Percentiles rank a stretch among this genome's conserved stretches.
Evolutionary conservation across 345 rosid genomes (phyloP).

Genomic region (Gossypium rotundifolium): DNA sequence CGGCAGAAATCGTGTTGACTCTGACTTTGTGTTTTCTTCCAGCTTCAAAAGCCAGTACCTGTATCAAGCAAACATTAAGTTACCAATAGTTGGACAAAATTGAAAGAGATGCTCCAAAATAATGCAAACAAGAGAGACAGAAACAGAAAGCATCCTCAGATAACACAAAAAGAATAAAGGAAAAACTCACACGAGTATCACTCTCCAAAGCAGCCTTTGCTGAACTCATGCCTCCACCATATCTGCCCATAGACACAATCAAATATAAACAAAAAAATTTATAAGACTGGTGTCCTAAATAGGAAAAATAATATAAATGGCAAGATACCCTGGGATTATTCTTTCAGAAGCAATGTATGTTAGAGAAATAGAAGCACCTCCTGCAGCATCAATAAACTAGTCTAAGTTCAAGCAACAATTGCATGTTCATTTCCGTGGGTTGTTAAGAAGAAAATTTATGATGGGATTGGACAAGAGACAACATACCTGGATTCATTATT

Average conservation of each 20-base stretch:
- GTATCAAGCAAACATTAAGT: neutral
- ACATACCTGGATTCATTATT: conserved; percentile 83
- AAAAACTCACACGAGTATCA: conserved; percentile 41
- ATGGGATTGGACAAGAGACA: conserved; percentile 3
- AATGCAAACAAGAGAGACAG: neutral
- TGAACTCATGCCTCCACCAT: conserved; percentile 73
- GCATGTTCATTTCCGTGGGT: neutral
- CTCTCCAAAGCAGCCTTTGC: conserved; percentile 69
- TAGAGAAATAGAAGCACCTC: conserved; percentile 54
- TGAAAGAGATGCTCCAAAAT: neutral
- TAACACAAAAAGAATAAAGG: neutral
- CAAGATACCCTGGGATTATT: conserved; percentile 34
- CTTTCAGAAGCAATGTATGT: conserved; percentile 53
- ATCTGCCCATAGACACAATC: conserved; percentile 21
- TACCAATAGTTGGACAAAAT: neutral
- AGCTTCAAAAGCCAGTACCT: conserved; percentile 92
- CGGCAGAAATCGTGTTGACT: conserved; percentile 89
- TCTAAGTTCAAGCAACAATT: neutral
- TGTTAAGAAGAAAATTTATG: neutral
- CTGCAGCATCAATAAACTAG: conserved; percentile 25
- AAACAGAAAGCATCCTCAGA: neutral
- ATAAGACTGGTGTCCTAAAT: neutral
- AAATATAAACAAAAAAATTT: neutral
- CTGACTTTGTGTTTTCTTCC: conserved; percentile 77
- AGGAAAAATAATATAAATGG: neutral